phyloP scores from a whole-genome alignment of 805 yeast species.

The Zygosaccharomyces bailii region DNA sequence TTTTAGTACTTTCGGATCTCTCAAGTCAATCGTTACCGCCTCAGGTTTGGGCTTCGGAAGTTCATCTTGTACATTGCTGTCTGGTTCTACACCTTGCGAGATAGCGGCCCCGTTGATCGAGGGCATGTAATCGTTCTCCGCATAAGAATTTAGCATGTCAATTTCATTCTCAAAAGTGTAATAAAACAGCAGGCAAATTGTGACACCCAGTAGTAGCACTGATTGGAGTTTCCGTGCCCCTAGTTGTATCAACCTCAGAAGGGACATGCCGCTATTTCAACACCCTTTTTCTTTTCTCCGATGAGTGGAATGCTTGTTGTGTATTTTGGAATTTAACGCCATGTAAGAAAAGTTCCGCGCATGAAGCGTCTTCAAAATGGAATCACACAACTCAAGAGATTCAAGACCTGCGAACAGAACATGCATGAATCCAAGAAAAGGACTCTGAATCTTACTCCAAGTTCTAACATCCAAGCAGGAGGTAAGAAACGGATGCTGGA shows the following conservation, averaged over 20 bases:
- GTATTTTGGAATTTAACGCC: constrained; percentile 5
- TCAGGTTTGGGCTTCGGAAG: constrained; percentile 8
- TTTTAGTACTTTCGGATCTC: constrained; percentile 23
- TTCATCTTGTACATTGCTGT: not conserved
- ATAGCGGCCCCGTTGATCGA: constrained; percentile 21
- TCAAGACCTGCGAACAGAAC: not conserved
- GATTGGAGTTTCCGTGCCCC: constrained; percentile 26
- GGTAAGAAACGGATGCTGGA: constrained; percentile 11
- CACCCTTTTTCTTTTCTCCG: not conserved
- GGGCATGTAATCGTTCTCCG: constrained; percentile 36
- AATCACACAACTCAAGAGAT: not conserved
- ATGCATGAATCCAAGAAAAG: constrained; percentile 18
- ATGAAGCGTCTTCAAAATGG: not conserved
- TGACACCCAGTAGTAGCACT: constrained; percentile 27
- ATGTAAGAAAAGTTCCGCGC: not conserved
- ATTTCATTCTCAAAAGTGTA: constrained; percentile 38
- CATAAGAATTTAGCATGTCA: constrained; percentile 35
- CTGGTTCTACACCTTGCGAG: not conserved
- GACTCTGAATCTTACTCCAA: constrained; percentile 20
- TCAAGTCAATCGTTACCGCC: constrained; percentile 11
- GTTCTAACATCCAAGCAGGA: constrained; percentile 12
- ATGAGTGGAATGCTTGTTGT: not conserved
- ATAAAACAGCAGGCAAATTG: constrained; percentile 33
- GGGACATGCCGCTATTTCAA: constrained; percentile 12
- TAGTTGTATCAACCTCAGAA: constrained; percentile 17